These are phyloP conservation scores for Pulicaria dysenterica DNA, from an alignment of 129 eudicot genomes.

Conservation along the genomic window DNA sequence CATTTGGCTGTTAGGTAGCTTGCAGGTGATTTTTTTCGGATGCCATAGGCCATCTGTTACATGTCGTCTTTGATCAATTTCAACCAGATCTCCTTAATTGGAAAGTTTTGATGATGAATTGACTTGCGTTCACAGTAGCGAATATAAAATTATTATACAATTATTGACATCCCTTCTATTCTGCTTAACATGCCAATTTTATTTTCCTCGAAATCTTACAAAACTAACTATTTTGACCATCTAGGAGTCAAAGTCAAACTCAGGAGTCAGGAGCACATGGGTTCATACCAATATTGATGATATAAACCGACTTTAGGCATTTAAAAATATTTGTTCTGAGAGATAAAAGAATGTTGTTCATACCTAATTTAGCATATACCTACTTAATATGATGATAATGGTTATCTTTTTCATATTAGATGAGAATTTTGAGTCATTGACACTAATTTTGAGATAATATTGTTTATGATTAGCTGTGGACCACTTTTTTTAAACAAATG, in stretches of 20 bases:
- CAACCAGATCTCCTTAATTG: too few species aligned
- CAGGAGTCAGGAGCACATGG: background rate
- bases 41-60: too few species aligned
- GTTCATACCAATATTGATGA: conserved; percentile 10
- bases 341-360: too few species aligned
- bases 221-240: background rate
- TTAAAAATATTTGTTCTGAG: background rate
- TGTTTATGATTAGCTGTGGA: background rate
- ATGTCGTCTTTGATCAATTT: too few species aligned
- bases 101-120: background rate
- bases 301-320: background rate
- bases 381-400: background rate
- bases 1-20: too few species aligned
- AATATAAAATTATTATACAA: background rate
- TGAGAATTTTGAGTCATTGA: background rate
- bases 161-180: background rate
- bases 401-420: background rate
- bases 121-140: background rate
- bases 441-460: too few species aligned
- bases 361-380: background rate
- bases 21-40: too few species aligned
- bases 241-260: conserved; percentile 19
- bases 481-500: background rate
- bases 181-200: conserved; percentile 9
- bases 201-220: background rate